Conservation (phyloP, 1,139 yeast species). For the Eremothecium sinecaudum region DNA sequence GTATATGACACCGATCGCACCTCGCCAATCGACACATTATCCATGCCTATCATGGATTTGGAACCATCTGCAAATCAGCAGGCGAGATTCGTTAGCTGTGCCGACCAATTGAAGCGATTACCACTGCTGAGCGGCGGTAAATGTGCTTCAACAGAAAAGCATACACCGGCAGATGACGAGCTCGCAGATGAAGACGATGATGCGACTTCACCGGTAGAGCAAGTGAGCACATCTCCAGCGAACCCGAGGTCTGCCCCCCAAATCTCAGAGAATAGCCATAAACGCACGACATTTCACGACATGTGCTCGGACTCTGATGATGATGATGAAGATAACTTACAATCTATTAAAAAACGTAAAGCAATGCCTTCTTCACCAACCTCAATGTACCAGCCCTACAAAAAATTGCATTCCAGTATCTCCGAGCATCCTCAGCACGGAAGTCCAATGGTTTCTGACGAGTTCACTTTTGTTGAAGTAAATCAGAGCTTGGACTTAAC, state of each 20-base stretch:
- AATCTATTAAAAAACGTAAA: slow-evolving; percentile 18
- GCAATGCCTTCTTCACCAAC: slow-evolving; percentile 30
- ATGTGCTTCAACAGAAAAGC: slow-evolving; percentile 7
- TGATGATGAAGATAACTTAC: slow-evolving; percentile 10
- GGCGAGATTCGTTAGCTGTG: slow-evolving; percentile 13
- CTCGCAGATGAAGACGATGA: slow-evolving; percentile 13
- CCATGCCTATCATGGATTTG: slow-evolving; percentile 27
- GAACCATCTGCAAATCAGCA: slow-evolving; percentile 15
- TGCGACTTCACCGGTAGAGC: slow-evolving; percentile 13
- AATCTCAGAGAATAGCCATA: neutral
- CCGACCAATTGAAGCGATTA: slow-evolving; percentile 15
- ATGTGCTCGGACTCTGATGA: slow-evolving; percentile 10
- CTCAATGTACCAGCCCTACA: slow-evolving; percentile 24
- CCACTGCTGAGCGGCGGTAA: slow-evolving; percentile 12
- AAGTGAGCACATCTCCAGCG: slow-evolving; percentile 11
- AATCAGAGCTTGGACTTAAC: too few species aligned
- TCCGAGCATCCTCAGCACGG: slow-evolving; percentile 7
- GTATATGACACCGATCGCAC: slow-evolving; percentile 25
- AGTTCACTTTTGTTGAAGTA: slow-evolving; percentile 5
- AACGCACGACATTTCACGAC: slow-evolving; percentile 1
- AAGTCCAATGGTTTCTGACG: slow-evolving; percentile 7
- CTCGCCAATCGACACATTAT: slow-evolving; percentile 28
- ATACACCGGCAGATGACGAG: slow-evolving; percentile 7
- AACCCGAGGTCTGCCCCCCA: slow-evolving; percentile 1
- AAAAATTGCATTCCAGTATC: too few species aligned